phyloP scores from a whole-genome alignment of 352 stramenopile species.

The Globisporangium paddicum region DNA sequence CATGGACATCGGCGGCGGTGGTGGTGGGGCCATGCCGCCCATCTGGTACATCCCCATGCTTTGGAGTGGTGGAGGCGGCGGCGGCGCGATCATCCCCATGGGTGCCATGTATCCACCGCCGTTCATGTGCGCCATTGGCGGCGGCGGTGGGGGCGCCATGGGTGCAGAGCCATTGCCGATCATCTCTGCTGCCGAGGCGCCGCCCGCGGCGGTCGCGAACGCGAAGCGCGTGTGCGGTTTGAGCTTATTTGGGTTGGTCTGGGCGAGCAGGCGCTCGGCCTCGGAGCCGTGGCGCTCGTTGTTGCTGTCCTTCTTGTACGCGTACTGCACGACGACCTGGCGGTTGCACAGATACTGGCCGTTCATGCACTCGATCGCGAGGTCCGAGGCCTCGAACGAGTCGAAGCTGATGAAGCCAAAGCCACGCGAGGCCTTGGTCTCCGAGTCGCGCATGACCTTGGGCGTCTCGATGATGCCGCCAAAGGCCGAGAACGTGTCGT shows the following conservation, averaged over 20 bases:
- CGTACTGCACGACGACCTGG: constrained; percentile 98
- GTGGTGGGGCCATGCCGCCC: constrained; percentile 21
- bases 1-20: constrained; percentile 22
- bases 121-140: constrained; percentile 20
- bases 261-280: constrained; percentile 82
- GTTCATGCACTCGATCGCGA: constrained; percentile 99
- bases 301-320: constrained; percentile 97
- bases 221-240: constrained; percentile 79
- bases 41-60: constrained; percentile 28
- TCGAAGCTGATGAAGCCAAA: constrained; percentile 98
- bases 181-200: constrained; percentile 7
- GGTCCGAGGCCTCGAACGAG: constrained; percentile 95
- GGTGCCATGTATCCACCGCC: constrained; percentile 32
- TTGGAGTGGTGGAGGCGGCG: constrained; percentile 21
- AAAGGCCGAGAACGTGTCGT: constrained; percentile 99
- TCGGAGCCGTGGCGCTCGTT: constrained; percentile 91
- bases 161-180: constrained; percentile 4
- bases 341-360: constrained; percentile 97
- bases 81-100: constrained; percentile 27
- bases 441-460: constrained; percentile 93
- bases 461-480: constrained; percentile 95
- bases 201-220: constrained; percentile 19
- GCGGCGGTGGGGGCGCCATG: constrained; percentile 27
- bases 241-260: constrained; percentile 78
- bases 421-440: constrained; percentile 91